These are phyloP conservation scores for Trichoderma erinaceum DNA, from an alignment of 495 filamentous ascomycete species.

Conservation along the genomic window DNA sequence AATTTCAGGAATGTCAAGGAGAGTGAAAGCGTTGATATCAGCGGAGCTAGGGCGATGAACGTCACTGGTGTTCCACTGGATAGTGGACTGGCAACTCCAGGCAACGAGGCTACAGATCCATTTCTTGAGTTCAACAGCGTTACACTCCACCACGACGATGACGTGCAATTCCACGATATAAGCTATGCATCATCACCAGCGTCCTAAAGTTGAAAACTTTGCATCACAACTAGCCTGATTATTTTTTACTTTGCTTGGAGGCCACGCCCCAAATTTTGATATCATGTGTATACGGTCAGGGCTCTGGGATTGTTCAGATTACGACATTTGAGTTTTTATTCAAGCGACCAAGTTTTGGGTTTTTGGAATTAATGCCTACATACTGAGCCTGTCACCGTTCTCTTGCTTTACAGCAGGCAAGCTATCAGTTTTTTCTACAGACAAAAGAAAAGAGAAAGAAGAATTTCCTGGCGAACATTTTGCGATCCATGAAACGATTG, in stretches of 20 bases:
- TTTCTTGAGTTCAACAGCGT: slow-evolving; percentile 99
- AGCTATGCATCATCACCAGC: slow-evolving; percentile 17
- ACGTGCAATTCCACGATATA: slow-evolving; percentile 44
- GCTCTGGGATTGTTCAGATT: not conserved
- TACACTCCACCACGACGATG: slow-evolving; percentile 93
- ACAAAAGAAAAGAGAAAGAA: not conserved
- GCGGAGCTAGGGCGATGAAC: slow-evolving; percentile 47
- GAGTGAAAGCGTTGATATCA: slow-evolving; percentile 89
- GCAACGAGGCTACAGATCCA: slow-evolving; percentile 78
- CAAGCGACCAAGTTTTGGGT: not conserved
- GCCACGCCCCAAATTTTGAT: not conserved
- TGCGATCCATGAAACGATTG: not conserved
- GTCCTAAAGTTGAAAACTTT: not conserved
- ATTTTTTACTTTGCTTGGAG: not conserved
- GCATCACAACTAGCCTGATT: not conserved
- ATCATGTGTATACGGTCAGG: not conserved
- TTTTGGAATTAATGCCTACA: not conserved
- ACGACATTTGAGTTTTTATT: slow-evolving; percentile 10
- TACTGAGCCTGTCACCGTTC: not conserved
- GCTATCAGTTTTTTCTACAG: not conserved
- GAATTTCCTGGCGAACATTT: not conserved
- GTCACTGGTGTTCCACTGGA: slow-evolving; percentile 78
- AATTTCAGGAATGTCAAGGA: slow-evolving; percentile 99
- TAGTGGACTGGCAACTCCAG: slow-evolving; percentile 77
- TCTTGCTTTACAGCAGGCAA: not conserved